These are phyloP conservation scores for Fomes fomentarius DNA, from an alignment of 1,284 basidiomycete species.

Conservation along the genomic window DNA sequence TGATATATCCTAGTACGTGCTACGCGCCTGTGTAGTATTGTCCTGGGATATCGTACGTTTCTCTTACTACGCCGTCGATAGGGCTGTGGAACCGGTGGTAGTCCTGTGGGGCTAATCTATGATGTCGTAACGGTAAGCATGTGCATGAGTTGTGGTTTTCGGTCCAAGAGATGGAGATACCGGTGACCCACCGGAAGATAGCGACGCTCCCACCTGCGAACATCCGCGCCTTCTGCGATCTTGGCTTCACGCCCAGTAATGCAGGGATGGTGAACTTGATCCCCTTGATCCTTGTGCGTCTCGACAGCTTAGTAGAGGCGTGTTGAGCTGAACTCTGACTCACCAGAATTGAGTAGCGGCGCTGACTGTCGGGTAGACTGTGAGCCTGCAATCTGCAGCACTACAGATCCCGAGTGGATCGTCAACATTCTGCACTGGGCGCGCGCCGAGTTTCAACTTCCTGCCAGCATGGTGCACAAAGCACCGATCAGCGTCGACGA, in stretches of 20 bases:
- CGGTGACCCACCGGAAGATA: constrained; percentile 49
- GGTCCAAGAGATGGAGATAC: too few relatives aligned
- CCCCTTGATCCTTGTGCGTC: constrained; percentile 81
- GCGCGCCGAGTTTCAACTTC: constrained; percentile 63
- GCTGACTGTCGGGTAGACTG: constrained; percentile 64
- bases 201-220: constrained; percentile 58
- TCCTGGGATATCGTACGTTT: constrained; percentile 54
- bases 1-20: neutral
- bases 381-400: constrained; percentile 77
- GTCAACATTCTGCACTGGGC: constrained; percentile 64
- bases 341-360: constrained; percentile 71
- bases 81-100: constrained; percentile 89
- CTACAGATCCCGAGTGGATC: constrained; percentile 62
- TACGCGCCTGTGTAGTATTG: constrained; percentile 60
- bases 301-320: too few relatives aligned
- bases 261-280: constrained; percentile 67
- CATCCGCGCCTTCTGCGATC: constrained; percentile 42
- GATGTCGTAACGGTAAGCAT: too few relatives aligned
- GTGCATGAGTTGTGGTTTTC: too few relatives aligned
- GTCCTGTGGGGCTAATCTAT: constrained; percentile 76
- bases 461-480: too few relatives aligned
- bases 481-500: too few relatives aligned
- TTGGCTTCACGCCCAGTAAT: constrained; percentile 51
- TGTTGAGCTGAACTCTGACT: too few relatives aligned
- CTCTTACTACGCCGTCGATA: constrained; percentile 58